Evolutionary conservation across 2,329 filamentous ascomycete species (phyloP).

Genomic region (Cladophialophora yegresii): DNA sequence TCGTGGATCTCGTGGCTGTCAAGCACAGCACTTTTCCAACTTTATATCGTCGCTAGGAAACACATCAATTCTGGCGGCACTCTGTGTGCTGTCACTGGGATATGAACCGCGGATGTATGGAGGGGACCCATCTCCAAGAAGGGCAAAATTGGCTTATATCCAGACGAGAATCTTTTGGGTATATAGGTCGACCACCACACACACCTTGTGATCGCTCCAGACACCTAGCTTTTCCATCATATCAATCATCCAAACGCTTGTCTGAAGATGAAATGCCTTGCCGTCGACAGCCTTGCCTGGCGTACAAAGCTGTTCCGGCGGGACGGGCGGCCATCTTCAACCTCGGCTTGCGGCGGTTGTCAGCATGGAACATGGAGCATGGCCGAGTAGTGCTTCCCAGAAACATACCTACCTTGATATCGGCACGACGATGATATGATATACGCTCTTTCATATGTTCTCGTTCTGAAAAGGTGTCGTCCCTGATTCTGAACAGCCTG

Average conservation of each 20-base stretch:
- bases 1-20: not conserved
- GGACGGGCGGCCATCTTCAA: not conserved
- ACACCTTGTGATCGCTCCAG: too few relatives aligned
- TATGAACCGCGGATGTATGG: not conserved
- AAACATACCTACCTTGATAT: not conserved
- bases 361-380: not conserved
- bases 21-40: not conserved
- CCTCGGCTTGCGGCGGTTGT: conserved; percentile 2
- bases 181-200: too few relatives aligned
- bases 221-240: too few relatives aligned
- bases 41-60: too few relatives aligned
- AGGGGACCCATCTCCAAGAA: too few relatives aligned
- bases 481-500: not conserved
- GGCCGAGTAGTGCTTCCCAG: not conserved
- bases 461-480: too few relatives aligned
- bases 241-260: too few relatives aligned
- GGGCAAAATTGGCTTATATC: too few relatives aligned
- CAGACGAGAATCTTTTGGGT: too few relatives aligned
- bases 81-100: not conserved
- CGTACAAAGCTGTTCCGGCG: not conserved
- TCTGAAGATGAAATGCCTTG: too few relatives aligned
- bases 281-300: not conserved
- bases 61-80: too few relatives aligned
- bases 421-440: not conserved
- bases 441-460: too few relatives aligned